phyloP scores from a whole-genome alignment of 1,284 basidiomycete genomes.

The Thecaphora thlaspeos region DNA sequence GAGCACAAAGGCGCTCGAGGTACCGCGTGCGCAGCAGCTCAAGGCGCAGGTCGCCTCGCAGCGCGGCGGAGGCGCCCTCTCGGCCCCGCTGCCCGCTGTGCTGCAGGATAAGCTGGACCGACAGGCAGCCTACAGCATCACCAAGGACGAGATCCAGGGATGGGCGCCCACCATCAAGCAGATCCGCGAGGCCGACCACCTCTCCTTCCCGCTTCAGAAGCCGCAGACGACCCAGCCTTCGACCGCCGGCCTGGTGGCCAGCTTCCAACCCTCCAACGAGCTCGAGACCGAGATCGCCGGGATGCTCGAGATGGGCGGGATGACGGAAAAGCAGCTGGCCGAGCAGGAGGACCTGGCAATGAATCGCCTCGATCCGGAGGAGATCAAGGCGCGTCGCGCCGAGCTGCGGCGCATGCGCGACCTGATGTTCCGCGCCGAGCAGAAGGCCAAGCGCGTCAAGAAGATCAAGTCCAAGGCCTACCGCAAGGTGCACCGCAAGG shows the following conservation, averaged over 20 bases:
- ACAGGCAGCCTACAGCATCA: constrained; percentile 89
- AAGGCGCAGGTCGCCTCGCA: constrained; percentile 64
- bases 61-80: constrained; percentile 66
- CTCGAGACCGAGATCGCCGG: constrained; percentile 49
- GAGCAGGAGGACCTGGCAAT: constrained; percentile 77
- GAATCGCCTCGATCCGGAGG: constrained; percentile 77
- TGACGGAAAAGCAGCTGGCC: constrained; percentile 68
- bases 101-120: constrained; percentile 87
- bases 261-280: constrained; percentile 58
- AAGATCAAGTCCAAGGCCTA: constrained; percentile 98
- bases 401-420: constrained; percentile 86
- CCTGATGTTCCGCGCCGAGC: constrained; percentile 88
- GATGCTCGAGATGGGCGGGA: constrained; percentile 55
- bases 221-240: constrained; percentile 61
- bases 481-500: constrained; percentile 78
- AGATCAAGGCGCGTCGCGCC: constrained; percentile 74
- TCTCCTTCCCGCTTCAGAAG: constrained; percentile 83
- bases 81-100: constrained; percentile 81
- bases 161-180: constrained; percentile 79
- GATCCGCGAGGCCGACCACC: constrained; percentile 72
- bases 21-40: constrained; percentile 1
- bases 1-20: constrained; percentile 32
- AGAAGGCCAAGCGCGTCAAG: constrained; percentile 82
- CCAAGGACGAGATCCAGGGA: constrained; percentile 86
- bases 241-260: constrained; percentile 73